These are phyloP conservation scores for Fraxinus ornus DNA, from an alignment of 305 asterid genomes.

Conservation along the genomic window DNA sequence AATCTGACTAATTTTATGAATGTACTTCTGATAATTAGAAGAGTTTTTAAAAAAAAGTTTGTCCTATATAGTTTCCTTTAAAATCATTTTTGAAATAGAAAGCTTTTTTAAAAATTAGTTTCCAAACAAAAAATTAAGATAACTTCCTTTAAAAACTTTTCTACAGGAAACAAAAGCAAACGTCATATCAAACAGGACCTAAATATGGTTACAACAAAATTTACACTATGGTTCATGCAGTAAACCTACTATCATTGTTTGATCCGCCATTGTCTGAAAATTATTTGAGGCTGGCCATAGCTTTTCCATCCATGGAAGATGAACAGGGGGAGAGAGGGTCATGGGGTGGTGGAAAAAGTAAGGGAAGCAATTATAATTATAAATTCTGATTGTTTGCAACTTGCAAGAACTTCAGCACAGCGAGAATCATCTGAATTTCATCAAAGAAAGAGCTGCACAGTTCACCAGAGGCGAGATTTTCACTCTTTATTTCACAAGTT, in stretches of 20 bases:
- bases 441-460: slow-evolving; percentile 26
- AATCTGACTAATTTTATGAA: too few relatives aligned
- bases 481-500: slow-evolving; percentile 39
- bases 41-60: too few relatives aligned
- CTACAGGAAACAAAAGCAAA: too few relatives aligned
- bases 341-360: slow-evolving; percentile 26
- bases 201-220: slow-evolving; percentile 29
- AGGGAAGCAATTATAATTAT: slow-evolving; percentile 35
- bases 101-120: too few relatives aligned
- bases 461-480: slow-evolving; percentile 23
- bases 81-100: too few relatives aligned
- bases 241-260: slow-evolving; percentile 36
- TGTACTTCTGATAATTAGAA: too few relatives aligned
- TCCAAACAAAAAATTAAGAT: too few relatives aligned
- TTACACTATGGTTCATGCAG: slow-evolving; percentile 32
- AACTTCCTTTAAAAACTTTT: too few relatives aligned
- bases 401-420: slow-evolving; percentile 15
- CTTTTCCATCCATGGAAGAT: slow-evolving; percentile 17
- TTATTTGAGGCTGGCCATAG: slow-evolving; percentile 34
- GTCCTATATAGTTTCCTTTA: too few relatives aligned
- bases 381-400: slow-evolving; percentile 24
- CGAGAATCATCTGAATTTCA: background rate
- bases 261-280: slow-evolving; percentile 36
- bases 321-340: background rate
- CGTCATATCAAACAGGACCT: too few relatives aligned